Base-by-base conservation (phyloP, 495 filamentous ascomycete genomes). In the Penicillium longicatenatum region DNA sequence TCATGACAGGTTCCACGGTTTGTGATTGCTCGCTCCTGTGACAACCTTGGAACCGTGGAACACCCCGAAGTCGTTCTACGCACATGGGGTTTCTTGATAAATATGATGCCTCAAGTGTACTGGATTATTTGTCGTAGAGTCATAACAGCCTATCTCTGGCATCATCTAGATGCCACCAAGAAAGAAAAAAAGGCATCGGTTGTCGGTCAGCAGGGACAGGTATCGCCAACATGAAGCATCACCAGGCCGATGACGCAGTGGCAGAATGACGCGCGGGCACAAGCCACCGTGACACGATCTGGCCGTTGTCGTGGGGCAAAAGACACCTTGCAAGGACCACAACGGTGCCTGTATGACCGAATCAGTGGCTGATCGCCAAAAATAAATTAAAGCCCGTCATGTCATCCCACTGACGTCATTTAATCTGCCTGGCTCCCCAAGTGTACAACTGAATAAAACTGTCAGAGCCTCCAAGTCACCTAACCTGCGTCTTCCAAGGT, bases 321-420 rank as follows among this genome's bases (percentile, higher is more conserved):
- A 45, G 10, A 16, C 21, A 12, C 21, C 21, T 24, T 24, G 11
- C 14, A 26, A 46, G 21, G 20, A 22, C 44, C 20, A 3, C 21
- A 43, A 29, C 21, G 21, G 20, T 26, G 14, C 12, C 11, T 30
- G 14, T 17, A 17, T 48, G 24, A 30, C 24, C 45, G 21, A 48
- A 29, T 48, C 24, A 48, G 24, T 48, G 48, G 48, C 48, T 37
- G 48, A 51, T 37, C 30, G 12, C 17, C 30, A 10, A 6, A 30
- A 39, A 51, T 51, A 20, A 51, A 51, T 35, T 51, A 35, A 39
- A 17, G n/a, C 16, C 29, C 30, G 48, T 39, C 20, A 51, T 39
- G 17, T 51, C 48, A 51, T 39, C 30, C 48, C 48, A 39, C 48
- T 51, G 30, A 51, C 48, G 48, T 51, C 48, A 51, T 51, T 51